These are phyloP conservation scores for Malassezia japonica DNA, from an alignment of 1,284 basidiomycete species.

Conservation along the genomic window DNA sequence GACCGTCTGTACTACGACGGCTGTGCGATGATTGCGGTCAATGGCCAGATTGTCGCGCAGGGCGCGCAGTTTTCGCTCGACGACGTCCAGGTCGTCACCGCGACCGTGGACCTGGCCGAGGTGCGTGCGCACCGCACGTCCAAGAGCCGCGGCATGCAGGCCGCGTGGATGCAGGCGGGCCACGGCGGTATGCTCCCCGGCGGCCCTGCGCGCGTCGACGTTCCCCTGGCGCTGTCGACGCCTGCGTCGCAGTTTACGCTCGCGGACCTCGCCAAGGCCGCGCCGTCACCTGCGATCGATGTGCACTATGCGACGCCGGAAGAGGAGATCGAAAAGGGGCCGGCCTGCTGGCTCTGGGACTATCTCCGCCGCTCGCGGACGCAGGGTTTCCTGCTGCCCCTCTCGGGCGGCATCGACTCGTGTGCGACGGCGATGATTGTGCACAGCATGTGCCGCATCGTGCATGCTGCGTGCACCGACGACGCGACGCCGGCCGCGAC, in stretches of 20 bases:
- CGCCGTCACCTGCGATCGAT: slow-evolving; percentile 1
- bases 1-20: slow-evolving; percentile 97
- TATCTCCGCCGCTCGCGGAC: slow-evolving; percentile 86
- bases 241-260: slow-evolving; percentile 19
- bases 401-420: slow-evolving; percentile 95
- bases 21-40: slow-evolving; percentile 87
- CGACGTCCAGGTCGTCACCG: slow-evolving; percentile 89
- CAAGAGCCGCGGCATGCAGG: slow-evolving; percentile 75
- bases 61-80: slow-evolving; percentile 90
- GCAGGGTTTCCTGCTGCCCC: slow-evolving; percentile 89
- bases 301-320: slow-evolving; percentile 55
- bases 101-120: slow-evolving; percentile 89
- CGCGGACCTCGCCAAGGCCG: background rate
- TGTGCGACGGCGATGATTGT: slow-evolving; percentile 93
- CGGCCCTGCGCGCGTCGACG: slow-evolving; percentile 58
- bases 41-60: slow-evolving; percentile 83
- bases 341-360: slow-evolving; percentile 99
- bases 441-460: slow-evolving; percentile 87
- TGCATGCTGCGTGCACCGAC: slow-evolving; percentile 60
- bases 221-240: slow-evolving; percentile 51
- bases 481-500: slow-evolving; percentile 14
- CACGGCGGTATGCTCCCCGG: background rate
- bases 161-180: slow-evolving; percentile 52
- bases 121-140: slow-evolving; percentile 75
- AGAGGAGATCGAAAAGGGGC: slow-evolving; percentile 96